Conservation (phyloP, 139 green algal species). For the Chlamydomonas eustigma region DNA sequence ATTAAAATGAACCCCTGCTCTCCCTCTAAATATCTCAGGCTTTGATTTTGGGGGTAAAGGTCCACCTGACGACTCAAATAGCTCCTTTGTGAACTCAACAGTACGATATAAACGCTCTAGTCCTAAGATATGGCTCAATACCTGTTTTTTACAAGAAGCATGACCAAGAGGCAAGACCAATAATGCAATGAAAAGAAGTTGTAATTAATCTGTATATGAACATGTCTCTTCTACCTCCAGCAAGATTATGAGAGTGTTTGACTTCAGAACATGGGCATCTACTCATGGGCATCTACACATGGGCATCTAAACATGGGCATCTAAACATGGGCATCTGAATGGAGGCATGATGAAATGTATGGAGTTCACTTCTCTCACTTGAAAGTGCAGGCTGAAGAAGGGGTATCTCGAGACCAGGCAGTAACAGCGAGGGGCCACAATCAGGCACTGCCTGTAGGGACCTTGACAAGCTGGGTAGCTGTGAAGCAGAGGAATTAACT, state of each 20-base stretch:
- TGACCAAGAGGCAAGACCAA: background rate
- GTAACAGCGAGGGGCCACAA: conserved; percentile 82
- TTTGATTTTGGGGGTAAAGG: too few species aligned
- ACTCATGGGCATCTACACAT: too few species aligned
- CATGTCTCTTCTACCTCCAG: too few species aligned
- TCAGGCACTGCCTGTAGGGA: conserved; percentile 61
- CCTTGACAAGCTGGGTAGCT: conserved; percentile 31
- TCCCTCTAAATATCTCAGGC: too few species aligned
- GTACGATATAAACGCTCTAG: conserved; percentile 74
- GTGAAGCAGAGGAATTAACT: too few species aligned
- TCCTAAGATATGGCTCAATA: conserved; percentile 73
- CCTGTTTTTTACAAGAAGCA: conserved; percentile 48
- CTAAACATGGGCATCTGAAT: background rate
- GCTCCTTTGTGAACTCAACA: conserved; percentile 32
- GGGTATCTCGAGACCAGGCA: conserved; percentile 80
- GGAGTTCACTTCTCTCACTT: conserved; percentile 41
- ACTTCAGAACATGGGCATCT: too few species aligned
- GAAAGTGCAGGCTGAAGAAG: conserved; percentile 88
- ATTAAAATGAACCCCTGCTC: too few species aligned
- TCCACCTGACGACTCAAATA: too few species aligned
- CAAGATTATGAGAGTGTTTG: too few species aligned
- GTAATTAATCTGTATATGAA: too few species aligned
- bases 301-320: too few species aligned
- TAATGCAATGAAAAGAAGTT: too few species aligned
- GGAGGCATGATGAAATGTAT: background rate